phyloP scores from a whole-genome alignment of 2,329 filamentous ascomycete genomes.

The Massarina eburnea region DNA sequence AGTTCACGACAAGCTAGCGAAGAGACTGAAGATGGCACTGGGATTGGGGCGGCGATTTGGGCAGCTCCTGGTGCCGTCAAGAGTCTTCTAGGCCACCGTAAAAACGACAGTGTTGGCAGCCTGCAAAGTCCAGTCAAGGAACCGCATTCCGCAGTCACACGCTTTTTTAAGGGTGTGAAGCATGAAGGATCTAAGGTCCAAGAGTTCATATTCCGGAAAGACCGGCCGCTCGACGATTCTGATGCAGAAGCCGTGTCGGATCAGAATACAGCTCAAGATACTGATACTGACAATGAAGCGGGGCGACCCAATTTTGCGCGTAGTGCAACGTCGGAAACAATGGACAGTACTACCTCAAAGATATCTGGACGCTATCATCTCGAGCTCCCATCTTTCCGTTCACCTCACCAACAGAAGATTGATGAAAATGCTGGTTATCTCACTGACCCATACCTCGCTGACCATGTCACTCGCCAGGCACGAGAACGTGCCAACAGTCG shows the following conservation, averaged over 20 bases:
- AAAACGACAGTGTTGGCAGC: constrained; percentile 42
- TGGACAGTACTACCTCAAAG: constrained; percentile 22
- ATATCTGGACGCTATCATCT: constrained; percentile 32
- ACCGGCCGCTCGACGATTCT: constrained; percentile 47
- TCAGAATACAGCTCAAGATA: constrained; percentile 43
- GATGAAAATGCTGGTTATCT: constrained; percentile 28
- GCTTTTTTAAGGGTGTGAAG: constrained; percentile 78
- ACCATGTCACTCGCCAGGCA: constrained; percentile 47
- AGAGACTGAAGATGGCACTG: constrained; percentile 33
- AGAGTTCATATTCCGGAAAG: constrained; percentile 62
- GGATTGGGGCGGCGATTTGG: constrained; percentile 31
- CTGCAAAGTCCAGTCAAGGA: constrained; percentile 31
- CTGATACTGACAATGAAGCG: constrained; percentile 30
- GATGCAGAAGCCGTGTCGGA: constrained; percentile 51
- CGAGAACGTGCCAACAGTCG: constrained; percentile 39
- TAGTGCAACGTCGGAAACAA: constrained; percentile 26
- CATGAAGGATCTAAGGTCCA: constrained; percentile 64
- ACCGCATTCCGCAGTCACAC: constrained; percentile 60
- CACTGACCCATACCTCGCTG: constrained; percentile 20
- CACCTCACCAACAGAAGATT: constrained; percentile 21
- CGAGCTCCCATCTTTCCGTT: constrained; percentile 40
- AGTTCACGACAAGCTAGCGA: constrained; percentile 33
- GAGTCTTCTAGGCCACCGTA: constrained; percentile 36
- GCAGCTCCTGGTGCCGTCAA: constrained; percentile 38
- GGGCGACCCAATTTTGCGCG: constrained; percentile 35